Evolutionary conservation across 1,284 basidiomycete genomes (phyloP).

Genomic region (Rhodotorula sp.): DNA sequence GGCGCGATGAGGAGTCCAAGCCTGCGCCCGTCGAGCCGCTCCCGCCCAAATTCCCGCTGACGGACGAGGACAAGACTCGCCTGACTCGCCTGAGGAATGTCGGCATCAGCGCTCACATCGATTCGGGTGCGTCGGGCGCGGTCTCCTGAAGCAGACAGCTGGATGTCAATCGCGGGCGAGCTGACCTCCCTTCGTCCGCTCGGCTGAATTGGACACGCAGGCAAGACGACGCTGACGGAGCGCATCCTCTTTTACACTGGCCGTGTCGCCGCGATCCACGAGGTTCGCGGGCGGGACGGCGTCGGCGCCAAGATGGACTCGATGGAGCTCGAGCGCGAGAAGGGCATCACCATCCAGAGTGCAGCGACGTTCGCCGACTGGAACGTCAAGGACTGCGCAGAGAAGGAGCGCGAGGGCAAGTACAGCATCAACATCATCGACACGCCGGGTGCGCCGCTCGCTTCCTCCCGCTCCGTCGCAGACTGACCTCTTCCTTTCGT

Average conservation of each 20-base stretch:
- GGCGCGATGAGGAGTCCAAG: slow-evolving; percentile 24
- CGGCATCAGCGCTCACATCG: slow-evolving; percentile 54
- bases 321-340: slow-evolving; percentile 98
- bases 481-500: neutral
- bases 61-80: slow-evolving; percentile 46
- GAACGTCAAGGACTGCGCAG: slow-evolving; percentile 58
- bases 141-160: too few species aligned
- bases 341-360: slow-evolving; percentile 98
- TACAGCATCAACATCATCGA: slow-evolving; percentile 99
- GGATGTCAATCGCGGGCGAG: neutral
- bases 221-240: slow-evolving; percentile 99
- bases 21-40: slow-evolving; percentile 32
- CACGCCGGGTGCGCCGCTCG: slow-evolving; percentile 71
- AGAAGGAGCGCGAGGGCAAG: slow-evolving; percentile 64
- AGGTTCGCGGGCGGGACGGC: slow-evolving; percentile 90
- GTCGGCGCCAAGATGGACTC: slow-evolving; percentile 99
- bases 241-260: slow-evolving; percentile 96
- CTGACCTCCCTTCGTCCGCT: neutral
- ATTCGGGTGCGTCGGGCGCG: slow-evolving; percentile 26
- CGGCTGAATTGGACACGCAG: slow-evolving; percentile 58
- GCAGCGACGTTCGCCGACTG: slow-evolving; percentile 99
- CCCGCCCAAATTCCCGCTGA: slow-evolving; percentile 28
- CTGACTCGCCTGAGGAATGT: slow-evolving; percentile 53
- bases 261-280: slow-evolving; percentile 92
- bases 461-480: neutral